Evolutionary conservation across 1,284 basidiomycete genomes (phyloP).

Genomic region (Trametes sp.): DNA sequence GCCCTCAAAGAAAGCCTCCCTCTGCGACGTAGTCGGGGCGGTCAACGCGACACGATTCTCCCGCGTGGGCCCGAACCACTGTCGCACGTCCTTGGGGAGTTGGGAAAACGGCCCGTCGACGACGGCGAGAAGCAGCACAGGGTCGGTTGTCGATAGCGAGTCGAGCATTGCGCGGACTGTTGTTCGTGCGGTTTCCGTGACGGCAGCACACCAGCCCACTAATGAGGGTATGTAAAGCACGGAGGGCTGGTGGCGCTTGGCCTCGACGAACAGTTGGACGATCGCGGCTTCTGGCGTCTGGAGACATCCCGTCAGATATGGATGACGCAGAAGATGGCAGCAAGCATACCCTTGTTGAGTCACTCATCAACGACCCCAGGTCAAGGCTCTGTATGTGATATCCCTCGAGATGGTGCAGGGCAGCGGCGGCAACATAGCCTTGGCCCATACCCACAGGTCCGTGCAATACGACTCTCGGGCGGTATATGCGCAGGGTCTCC

Average conservation of each 20-base stretch:
- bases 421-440: constrained; percentile 87
- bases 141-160: constrained; percentile 89
- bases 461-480: constrained; percentile 89
- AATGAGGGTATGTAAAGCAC: constrained; percentile 95
- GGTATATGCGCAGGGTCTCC: constrained; percentile 90
- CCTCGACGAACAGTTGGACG: constrained; percentile 97
- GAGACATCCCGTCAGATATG: not conserved
- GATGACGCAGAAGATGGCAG: not conserved
- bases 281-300: constrained; percentile 92
- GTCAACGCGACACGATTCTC: constrained; percentile 78
- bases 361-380: constrained; percentile 87
- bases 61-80: constrained; percentile 89
- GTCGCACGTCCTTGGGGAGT: constrained; percentile 84
- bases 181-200: constrained; percentile 85
- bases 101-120: constrained; percentile 79
- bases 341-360: constrained; percentile 83
- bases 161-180: constrained; percentile 94
- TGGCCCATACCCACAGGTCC: constrained; percentile 93
- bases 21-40: constrained; percentile 60
- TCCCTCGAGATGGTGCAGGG: constrained; percentile 94
- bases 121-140: constrained; percentile 89
- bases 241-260: constrained; percentile 96
- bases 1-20: constrained; percentile 82
- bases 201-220: constrained; percentile 84
- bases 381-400: constrained; percentile 96